These are phyloP conservation scores for Acanthamoeba pearcei DNA, from an alignment of 208 protist species.

Conservation along the genomic window DNA sequence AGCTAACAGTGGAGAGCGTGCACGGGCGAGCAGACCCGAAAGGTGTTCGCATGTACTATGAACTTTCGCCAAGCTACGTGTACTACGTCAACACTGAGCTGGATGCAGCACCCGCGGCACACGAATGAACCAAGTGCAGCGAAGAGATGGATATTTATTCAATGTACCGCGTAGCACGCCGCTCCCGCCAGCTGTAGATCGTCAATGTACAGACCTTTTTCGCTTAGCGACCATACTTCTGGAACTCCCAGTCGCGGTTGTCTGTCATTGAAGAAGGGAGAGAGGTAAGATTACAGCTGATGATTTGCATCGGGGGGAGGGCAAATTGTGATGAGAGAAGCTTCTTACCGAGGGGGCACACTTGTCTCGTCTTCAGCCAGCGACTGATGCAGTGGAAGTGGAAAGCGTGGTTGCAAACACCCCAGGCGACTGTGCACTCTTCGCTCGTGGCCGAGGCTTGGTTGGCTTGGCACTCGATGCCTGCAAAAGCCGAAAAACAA, in stretches of 20 bases:
- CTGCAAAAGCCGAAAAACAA: slow-evolving; percentile 24
- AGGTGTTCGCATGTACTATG: background rate
- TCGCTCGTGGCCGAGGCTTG: slow-evolving; percentile 93
- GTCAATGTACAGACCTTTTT: background rate
- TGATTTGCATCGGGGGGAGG: background rate
- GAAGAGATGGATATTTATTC: background rate
- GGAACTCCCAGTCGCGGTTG: slow-evolving; percentile 98
- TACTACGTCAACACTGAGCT: slow-evolving; percentile 40
- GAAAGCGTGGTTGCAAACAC: slow-evolving; percentile 99
- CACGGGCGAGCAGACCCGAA: background rate
- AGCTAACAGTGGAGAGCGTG: background rate
- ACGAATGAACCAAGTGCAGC: background rate
- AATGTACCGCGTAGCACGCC: background rate
- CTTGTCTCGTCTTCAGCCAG: slow-evolving; percentile 98
- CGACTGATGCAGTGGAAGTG: slow-evolving; percentile 99
- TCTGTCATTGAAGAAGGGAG: slow-evolving; percentile 74
- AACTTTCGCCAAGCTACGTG: slow-evolving; percentile 25
- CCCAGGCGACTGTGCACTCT: slow-evolving; percentile 98
- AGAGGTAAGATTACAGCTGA: slow-evolving; percentile 39
- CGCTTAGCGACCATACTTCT: slow-evolving; percentile 95
- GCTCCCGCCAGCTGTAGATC: too few species aligned
- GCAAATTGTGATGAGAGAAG: background rate
- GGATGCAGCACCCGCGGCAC: background rate
- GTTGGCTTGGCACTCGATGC: slow-evolving; percentile 98
- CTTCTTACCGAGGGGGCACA: slow-evolving; percentile 95